A percentile compares a stretch with the other conserved stretches of the same genome.
These are phyloP conservation scores for Venturia effusa DNA, from an alignment of 2,329 filamentous ascomycete genomes.

Conservation along the genomic window DNA sequence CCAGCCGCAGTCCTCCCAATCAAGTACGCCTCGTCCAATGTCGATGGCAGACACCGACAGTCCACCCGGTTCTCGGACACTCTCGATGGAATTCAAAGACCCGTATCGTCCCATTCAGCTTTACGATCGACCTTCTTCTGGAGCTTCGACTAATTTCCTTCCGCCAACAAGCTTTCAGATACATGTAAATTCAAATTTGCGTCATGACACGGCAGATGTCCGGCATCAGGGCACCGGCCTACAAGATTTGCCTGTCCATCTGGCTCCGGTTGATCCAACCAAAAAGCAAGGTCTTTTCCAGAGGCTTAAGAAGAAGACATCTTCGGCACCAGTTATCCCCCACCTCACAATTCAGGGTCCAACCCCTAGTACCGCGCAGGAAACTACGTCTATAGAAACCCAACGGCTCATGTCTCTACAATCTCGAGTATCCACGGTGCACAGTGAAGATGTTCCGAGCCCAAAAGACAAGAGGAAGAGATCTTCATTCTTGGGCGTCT, in stretches of 20 bases:
- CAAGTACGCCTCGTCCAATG: not conserved
- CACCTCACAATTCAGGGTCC: not conserved
- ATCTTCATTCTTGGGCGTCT: not conserved
- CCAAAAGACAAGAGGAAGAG: constrained; percentile 3
- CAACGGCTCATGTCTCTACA: not conserved
- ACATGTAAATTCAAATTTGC: not conserved
- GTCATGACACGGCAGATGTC: not conserved
- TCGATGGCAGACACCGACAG: not conserved
- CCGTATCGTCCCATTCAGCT: constrained; percentile 1
- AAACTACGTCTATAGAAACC: not conserved
- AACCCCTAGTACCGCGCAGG: not conserved
- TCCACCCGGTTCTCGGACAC: not conserved
- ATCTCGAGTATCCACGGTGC: not conserved
- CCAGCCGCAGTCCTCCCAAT: not conserved
- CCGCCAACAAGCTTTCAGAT: not conserved
- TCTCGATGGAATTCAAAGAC: not conserved
- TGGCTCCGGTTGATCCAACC: not conserved
- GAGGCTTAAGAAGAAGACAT: not conserved
- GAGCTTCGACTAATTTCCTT: not conserved
- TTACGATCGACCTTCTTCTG: constrained; percentile 3
- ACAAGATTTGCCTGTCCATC: not conserved
- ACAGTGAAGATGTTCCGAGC: not conserved
- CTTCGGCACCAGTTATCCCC: not conserved
- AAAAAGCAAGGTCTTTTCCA: not conserved
- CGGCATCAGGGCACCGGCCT: not conserved